Conservation (phyloP, 495 filamentous ascomycete genomes). For the Amphirosellinia nigrospora region DNA sequence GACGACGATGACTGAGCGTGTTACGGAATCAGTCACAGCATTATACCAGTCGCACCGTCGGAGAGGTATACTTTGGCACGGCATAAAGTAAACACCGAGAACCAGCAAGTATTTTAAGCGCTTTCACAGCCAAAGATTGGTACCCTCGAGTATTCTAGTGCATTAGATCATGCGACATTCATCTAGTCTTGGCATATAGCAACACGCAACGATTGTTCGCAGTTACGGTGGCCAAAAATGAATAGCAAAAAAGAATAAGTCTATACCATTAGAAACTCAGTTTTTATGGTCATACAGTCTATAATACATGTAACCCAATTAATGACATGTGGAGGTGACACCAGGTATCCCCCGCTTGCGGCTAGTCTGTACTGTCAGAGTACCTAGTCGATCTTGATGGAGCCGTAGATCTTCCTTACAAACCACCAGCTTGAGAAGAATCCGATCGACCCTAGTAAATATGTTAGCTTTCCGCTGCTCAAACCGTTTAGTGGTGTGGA, state of each 20-base stretch:
- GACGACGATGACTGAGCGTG: conserved; percentile 54
- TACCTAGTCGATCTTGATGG: conserved; percentile 88
- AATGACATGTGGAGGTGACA: background rate
- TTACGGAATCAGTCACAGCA: background rate
- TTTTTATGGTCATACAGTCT: conserved; percentile 27
- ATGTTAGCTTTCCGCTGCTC: conserved; percentile 19
- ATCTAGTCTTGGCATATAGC: background rate
- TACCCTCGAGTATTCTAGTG: background rate
- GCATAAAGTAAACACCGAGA: background rate
- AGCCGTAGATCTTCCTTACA: conserved; percentile 88
- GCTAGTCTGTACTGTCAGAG: background rate
- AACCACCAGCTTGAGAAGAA: conserved; percentile 96
- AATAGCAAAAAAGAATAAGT: conserved; percentile 11
- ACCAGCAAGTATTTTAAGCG: background rate
- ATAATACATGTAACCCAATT: conserved; percentile 30
- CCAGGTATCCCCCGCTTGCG: background rate
- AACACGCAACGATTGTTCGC: background rate
- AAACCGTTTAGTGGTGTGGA: background rate
- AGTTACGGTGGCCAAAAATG: background rate
- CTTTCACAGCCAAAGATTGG: background rate
- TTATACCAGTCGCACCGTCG: background rate
- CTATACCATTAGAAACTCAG: conserved; percentile 16
- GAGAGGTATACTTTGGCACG: background rate
- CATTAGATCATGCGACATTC: background rate
- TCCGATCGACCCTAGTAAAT: conserved; percentile 79